Conservation (phyloP, 2,329 filamentous ascomycete species). For the Colletotrichum eremochloae region DNA sequence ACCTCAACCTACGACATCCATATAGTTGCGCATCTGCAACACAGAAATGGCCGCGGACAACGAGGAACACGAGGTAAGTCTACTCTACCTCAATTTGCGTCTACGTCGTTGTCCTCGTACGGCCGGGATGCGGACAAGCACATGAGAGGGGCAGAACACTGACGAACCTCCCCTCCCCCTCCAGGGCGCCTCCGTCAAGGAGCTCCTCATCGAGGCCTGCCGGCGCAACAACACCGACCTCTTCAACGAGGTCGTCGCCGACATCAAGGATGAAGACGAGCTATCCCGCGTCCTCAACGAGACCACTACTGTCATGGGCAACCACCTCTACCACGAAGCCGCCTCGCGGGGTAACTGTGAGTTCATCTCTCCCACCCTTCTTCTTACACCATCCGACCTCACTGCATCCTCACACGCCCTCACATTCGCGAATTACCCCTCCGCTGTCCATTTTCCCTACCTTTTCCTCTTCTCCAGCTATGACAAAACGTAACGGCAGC, state of each 20-base stretch:
- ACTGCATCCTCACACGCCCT: not conserved
- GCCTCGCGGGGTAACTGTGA: slow-evolving; percentile 87
- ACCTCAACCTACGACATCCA: slow-evolving; percentile 1
- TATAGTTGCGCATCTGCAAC: not conserved
- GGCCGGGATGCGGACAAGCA: not conserved
- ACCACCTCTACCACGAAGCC: slow-evolving; percentile 90
- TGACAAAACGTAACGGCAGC: not conserved
- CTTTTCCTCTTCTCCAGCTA: not conserved
- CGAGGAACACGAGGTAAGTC: slow-evolving; percentile 54
- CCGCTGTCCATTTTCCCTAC: slow-evolving; percentile 1
- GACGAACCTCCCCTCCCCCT: not conserved
- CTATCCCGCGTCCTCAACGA: slow-evolving; percentile 86
- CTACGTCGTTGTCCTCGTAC: not conserved
- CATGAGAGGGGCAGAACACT: slow-evolving; percentile 7
- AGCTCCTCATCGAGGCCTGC: slow-evolving; percentile 92
- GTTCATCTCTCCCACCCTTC: slow-evolving; percentile 49
- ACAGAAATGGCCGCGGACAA: slow-evolving; percentile 46
- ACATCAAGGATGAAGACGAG: slow-evolving; percentile 71
- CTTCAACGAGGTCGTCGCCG: slow-evolving; percentile 78
- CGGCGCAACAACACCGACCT: slow-evolving; percentile 93
- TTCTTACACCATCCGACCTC: not conserved
- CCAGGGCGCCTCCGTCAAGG: slow-evolving; percentile 86
- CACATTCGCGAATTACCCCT: not conserved
- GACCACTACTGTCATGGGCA: slow-evolving; percentile 87
- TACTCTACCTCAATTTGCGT: not conserved